phyloP scores from a whole-genome alignment of 345 rosid genomes.

The Rhodamnia argentea region DNA sequence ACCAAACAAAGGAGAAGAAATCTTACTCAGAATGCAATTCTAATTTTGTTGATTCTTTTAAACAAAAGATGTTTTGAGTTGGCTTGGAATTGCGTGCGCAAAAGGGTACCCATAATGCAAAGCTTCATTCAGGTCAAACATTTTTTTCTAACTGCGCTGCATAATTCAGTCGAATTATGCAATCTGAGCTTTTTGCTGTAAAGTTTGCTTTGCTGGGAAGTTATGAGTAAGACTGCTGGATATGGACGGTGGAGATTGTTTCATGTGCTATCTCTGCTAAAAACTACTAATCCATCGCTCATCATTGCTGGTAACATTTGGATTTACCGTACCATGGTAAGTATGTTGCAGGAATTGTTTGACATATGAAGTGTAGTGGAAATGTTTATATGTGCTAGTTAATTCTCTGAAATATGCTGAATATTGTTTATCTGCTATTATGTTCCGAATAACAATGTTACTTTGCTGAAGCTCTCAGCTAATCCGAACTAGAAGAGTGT shows the following conservation, averaged over 20 bases:
- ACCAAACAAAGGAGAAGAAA: not conserved
- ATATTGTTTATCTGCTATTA: not conserved
- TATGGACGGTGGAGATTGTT: not conserved
- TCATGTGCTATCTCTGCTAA: not conserved
- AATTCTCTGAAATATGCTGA: not conserved
- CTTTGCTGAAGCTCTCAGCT: not conserved
- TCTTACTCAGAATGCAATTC: not conserved
- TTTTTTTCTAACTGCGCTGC: not conserved
- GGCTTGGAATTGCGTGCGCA: not conserved
- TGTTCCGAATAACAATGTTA: not conserved
- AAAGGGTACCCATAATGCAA: not conserved
- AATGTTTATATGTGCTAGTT: not conserved
- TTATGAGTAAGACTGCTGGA: not conserved
- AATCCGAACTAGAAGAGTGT: not conserved
- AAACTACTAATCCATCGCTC: not conserved
- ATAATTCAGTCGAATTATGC: not conserved
- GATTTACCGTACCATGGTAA: not conserved
- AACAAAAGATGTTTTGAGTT: not conserved
- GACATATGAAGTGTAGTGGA: not conserved
- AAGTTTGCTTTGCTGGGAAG: not conserved
- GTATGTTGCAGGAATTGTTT: not conserved
- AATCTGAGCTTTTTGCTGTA: not conserved
- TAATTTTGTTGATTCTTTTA: not conserved
- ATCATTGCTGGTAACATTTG: not conserved
- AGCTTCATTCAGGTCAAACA: not conserved